A percentile compares a stretch with the other conserved stretches of the same genome.
Evolutionary conservation across 495 filamentous ascomycete species (phyloP).

Genomic region (Aspergillus sparsus): DNA sequence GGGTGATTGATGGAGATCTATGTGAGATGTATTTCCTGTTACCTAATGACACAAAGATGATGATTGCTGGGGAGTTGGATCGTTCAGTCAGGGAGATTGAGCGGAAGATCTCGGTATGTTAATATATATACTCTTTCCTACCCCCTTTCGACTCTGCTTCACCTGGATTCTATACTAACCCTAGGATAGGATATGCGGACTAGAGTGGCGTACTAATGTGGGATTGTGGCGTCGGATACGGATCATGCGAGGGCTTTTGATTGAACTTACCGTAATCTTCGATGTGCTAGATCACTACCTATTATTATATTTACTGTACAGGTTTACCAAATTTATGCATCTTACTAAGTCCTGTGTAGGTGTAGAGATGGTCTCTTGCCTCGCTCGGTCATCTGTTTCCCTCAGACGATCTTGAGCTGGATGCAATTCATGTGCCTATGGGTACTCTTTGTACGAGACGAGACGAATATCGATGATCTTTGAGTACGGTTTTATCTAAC

Average conservation of each 20-base stretch:
- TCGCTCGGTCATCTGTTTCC: conserved; percentile 53
- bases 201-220: conserved; percentile 72
- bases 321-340: conserved; percentile 3
- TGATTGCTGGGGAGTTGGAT: conserved; percentile 91
- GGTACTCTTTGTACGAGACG: conserved; percentile 48
- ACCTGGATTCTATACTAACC: conserved; percentile 21
- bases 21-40: conserved; percentile 87
- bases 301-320: conserved; percentile 9
- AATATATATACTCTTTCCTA: not conserved
- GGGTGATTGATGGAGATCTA: conserved; percentile 96
- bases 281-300: conserved; percentile 15
- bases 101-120: conserved; percentile 85
- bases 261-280: conserved; percentile 30
- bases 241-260: conserved; percentile 28
- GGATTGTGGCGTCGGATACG: conserved; percentile 30
- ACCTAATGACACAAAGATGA: conserved; percentile 83
- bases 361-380: conserved; percentile 51
- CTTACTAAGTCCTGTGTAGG: not conserved
- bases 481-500: conserved; percentile 55
- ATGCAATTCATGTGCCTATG: conserved; percentile 35
- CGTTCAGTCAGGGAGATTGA: conserved; percentile 89
- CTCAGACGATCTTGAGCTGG: conserved; percentile 60
- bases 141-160: not conserved
- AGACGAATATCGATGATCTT: conserved; percentile 54
- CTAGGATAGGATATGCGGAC: conserved; percentile 76